Conservation (phyloP, 345 rosid genomes). For the Aquilaria malaccensis region DNA sequence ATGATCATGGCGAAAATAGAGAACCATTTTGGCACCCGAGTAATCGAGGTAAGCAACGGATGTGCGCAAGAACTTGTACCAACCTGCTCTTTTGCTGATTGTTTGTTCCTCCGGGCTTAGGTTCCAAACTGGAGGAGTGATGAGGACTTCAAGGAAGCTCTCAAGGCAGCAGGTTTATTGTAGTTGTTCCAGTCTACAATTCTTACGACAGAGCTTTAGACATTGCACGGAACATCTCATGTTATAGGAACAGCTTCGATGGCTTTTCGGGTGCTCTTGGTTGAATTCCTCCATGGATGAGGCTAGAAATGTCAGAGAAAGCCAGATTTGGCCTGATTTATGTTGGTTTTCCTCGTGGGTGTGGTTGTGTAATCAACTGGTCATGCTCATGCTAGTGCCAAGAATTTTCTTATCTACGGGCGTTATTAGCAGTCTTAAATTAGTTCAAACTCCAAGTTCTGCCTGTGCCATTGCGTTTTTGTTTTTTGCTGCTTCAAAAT, state of each 20-base stretch:
- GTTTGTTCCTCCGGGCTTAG: conserved; percentile 19
- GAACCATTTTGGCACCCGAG: conserved; percentile 38
- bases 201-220: no score
- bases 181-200: background rate
- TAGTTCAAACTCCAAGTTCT: no score
- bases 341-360: no score
- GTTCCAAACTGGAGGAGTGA: conserved; percentile 38
- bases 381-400: no score
- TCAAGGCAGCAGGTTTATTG: conserved; percentile 46
- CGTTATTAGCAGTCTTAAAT: no score
- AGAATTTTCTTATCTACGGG: no score
- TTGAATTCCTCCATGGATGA: background rate
- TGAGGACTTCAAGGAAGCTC: conserved; percentile 43
- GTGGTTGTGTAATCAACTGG: no score
- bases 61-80: background rate
- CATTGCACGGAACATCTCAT: no score
- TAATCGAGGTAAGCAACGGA: conserved; percentile 39
- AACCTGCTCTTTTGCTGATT: background rate
- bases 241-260: background rate
- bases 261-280: background rate
- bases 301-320: no score
- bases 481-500: no score
- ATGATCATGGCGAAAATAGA: conserved; percentile 70
- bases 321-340: no score
- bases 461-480: no score